Percentiles rank a stretch among this genome's conserved stretches.
These are phyloP conservation scores for Naganishia cerealis DNA, from an alignment of 1,284 basidiomycete species.

Conservation along the genomic window DNA sequence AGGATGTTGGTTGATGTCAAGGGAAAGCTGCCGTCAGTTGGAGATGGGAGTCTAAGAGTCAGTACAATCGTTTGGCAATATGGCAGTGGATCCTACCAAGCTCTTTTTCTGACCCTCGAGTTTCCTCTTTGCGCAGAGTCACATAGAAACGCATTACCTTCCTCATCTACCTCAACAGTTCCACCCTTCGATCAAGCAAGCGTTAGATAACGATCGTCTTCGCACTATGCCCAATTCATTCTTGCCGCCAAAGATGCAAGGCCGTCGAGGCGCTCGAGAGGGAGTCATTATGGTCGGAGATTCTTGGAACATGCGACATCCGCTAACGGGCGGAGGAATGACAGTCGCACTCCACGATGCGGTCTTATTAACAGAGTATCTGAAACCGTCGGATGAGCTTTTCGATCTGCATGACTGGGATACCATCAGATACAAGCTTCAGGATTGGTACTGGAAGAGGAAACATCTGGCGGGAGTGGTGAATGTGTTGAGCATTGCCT, in stretches of 20 bases:
- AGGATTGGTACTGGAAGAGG: constrained; percentile 78
- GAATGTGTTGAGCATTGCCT: constrained; percentile 83
- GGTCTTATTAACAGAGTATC: constrained; percentile 67
- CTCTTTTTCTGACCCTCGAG: constrained; percentile 1
- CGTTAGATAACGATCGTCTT: constrained; percentile 70
- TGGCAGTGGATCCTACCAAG: constrained; percentile 13
- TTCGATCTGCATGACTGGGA: constrained; percentile 63
- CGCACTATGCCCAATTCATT: constrained; percentile 95
- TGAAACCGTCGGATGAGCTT: constrained; percentile 54
- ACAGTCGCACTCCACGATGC: constrained; percentile 86
- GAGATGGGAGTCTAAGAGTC: constrained; percentile 64
- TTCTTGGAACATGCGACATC: constrained; percentile 99
- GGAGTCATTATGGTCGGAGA: constrained; percentile 90
- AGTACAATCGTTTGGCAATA: constrained; percentile 37
- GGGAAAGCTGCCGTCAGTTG: constrained; percentile 74
- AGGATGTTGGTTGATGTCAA: constrained; percentile 92
- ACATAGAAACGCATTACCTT: constrained; percentile 70
- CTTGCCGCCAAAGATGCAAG: constrained; percentile 82
- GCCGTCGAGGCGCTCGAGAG: constrained; percentile 56
- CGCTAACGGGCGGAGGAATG: constrained; percentile 93
- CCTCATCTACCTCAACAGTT: constrained; percentile 75
- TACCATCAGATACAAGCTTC: constrained; percentile 61
- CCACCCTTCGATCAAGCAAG: constrained; percentile 63
- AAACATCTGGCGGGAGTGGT: constrained; percentile 79
- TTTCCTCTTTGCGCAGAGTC: constrained; percentile 56